These are phyloP conservation scores for Piper longum DNA, from an alignment of 164 flowering plant species.

Conservation along the genomic window DNA sequence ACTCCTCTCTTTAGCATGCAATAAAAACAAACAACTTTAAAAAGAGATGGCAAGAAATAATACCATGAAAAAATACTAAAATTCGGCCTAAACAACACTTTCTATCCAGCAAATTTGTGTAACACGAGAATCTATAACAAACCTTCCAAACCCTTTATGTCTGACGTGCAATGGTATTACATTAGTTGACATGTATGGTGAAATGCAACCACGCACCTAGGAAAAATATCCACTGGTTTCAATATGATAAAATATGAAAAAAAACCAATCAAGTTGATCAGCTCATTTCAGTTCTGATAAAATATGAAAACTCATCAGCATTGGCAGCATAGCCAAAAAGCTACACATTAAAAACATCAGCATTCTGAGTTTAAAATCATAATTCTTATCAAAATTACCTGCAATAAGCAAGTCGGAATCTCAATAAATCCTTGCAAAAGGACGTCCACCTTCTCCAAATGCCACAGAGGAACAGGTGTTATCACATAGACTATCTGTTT, in stretches of 20 bases:
- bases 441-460: conserved; percentile 61
- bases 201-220: conserved; percentile 7
- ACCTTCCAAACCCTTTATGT: neutral
- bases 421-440: conserved; percentile 70
- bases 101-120: too few species aligned
- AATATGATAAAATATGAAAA: neutral
- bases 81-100: too few species aligned
- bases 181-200: conserved; percentile 5
- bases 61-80: too few species aligned
- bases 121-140: too few species aligned
- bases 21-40: too few species aligned
- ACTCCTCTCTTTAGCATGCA: too few species aligned
- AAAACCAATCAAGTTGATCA: neutral
- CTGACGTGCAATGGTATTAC: neutral
- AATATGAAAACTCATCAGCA: neutral
- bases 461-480: conserved; percentile 64
- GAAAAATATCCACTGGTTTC: neutral
- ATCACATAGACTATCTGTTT: conserved; percentile 50
- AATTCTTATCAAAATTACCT: conserved; percentile 28
- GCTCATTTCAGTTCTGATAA: too few species aligned
- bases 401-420: conserved; percentile 65
- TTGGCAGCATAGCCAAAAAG: neutral
- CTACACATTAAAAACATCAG: neutral
- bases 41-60: too few species aligned
- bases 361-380: neutral